Percentiles rank a stretch among this genome's conserved stretches.
Conservation (phyloP, 164 flowering plant species). For the Chimonanthus praecox region DNA sequence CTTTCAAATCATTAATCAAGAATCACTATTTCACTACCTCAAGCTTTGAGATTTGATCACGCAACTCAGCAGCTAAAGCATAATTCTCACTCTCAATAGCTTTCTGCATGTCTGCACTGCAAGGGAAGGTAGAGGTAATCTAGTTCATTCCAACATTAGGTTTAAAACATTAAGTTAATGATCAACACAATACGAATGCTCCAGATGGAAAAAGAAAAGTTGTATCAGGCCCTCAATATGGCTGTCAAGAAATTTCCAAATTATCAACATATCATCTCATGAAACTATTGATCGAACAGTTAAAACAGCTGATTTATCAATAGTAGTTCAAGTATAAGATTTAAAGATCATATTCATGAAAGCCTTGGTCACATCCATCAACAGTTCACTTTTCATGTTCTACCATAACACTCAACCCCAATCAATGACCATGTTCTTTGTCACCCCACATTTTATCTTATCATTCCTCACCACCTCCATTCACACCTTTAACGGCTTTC, state of each 20-base stretch:
- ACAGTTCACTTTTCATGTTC: too few species aligned
- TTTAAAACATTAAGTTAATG: neutral
- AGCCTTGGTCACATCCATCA: too few species aligned
- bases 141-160: neutral
- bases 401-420: too few species aligned
- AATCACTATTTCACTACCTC: constrained; percentile 27
- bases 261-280: neutral
- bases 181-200: neutral
- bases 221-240: neutral
- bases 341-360: too few species aligned
- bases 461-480: too few species aligned
- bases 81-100: constrained; percentile 81
- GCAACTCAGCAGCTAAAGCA: constrained; percentile 71
- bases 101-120: constrained; percentile 80
- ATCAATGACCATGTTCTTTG: too few species aligned
- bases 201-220: neutral
- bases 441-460: too few species aligned
- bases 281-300: too few species aligned
- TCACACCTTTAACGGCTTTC: too few species aligned
- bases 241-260: neutral
- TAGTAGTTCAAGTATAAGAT: too few species aligned
- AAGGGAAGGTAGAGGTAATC: constrained; percentile 13
- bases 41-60: constrained; percentile 70
- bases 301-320: too few species aligned
- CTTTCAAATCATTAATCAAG: neutral